Conservation (phyloP, 2,329 filamentous ascomycete species). For the Epichloe elymi region DNA sequence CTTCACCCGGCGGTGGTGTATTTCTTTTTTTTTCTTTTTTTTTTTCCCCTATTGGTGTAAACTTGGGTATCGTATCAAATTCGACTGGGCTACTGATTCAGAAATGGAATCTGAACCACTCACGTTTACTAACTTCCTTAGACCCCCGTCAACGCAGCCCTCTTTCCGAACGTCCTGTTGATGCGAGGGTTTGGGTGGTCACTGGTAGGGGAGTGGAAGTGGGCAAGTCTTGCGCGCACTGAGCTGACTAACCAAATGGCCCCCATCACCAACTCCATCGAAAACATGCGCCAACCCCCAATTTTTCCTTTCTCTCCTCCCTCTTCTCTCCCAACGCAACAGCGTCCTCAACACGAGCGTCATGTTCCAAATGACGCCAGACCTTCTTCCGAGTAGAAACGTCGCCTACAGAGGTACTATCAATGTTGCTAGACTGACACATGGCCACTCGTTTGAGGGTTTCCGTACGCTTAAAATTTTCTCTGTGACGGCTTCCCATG, state of each 20-base stretch:
- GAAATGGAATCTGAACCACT: no score
- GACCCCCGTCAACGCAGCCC: no score
- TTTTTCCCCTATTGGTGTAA: no score
- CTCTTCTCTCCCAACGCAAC: constrained; percentile 10
- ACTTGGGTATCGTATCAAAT: no score
- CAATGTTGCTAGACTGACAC: constrained; percentile 23
- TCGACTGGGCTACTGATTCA: no score
- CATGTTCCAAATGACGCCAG: constrained; percentile 6
- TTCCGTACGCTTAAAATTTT: constrained; percentile 12
- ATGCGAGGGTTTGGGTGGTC: no score
- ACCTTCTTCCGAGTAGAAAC: constrained; percentile 13
- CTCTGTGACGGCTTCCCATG: constrained; percentile 29
- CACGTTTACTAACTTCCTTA: no score
- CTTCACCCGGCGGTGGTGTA: neutral
- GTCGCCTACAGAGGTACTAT: constrained; percentile 8
- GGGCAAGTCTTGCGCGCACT: no score
- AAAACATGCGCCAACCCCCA: neutral
- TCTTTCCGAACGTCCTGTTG: no score
- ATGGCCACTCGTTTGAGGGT: constrained; percentile 31
- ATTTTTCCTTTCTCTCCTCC: constrained; percentile 7
- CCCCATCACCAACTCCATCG: neutral
- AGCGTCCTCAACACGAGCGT: constrained; percentile 14
- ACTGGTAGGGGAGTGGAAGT: no score
- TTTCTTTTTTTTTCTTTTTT: no score
- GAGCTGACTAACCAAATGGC: neutral